Base-by-base conservation (phyloP, 2,329 filamentous ascomycete genomes). In the Diplodia corticola region DNA sequence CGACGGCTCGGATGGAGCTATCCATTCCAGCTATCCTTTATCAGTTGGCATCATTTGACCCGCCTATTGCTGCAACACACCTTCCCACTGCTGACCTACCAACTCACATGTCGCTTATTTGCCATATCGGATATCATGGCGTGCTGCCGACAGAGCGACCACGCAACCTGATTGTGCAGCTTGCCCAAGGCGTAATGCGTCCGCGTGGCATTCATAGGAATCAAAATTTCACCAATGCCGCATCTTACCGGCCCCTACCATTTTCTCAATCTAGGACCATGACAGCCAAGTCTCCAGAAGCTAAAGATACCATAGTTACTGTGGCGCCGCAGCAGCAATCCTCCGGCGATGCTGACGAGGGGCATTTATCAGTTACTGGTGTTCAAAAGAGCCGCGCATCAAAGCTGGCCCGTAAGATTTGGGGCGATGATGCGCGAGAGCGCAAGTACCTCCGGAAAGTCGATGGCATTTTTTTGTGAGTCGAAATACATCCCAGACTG, bases 31-130 rank as follows among this genome's bases (percentile, higher is more conserved):
- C 57, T 10, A 13, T 50, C 13, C 44, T 46, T 61, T 61, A 61
- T 61, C 57, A n/a, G n/a, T 37, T 61, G 44, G 57, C 57, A 61
- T 46, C 57, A 61, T 49, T 20, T 49, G 40, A 61, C 44, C 57
- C 57, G 28, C 57, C 57, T 49, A 61, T 61, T 61, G 57, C 57
- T 49, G 57, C 57, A 61, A 28, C 44, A 35, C 57, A 35, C 57
- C 12, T 24, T 12, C 55, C 57, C 57, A 61, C 57, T 61, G 57
- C 57, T 61, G 57, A 61, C 44, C 26, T 49, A 30, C n/a, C 6
- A n/a, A 17, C 40, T 35, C 57, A 61, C 44, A 24, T 30, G 57
- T 61, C 57, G 28, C 33, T 10, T 49, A 35, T 49, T 61, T 61
- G 57, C 57, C 48, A 61, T 61, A 20, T 49, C 57, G 44, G 44